phyloP scores from a whole-genome alignment of 2,329 filamentous ascomycete species.

The Paraconiothyrium brasiliense region DNA sequence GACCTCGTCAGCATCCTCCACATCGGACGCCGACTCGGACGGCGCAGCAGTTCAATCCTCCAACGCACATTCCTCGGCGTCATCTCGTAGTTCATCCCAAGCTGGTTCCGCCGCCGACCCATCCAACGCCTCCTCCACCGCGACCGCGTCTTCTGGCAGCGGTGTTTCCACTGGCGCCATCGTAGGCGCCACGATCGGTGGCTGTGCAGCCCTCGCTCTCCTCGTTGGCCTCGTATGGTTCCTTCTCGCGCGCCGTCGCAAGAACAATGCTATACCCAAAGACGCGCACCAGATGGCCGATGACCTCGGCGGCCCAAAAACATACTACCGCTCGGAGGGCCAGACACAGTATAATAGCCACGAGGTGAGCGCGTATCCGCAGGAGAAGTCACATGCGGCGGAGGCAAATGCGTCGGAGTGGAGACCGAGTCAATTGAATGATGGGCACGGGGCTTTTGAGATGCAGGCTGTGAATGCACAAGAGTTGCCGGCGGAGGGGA shows the following conservation, averaged over 20 bases:
- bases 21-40: slow-evolving; percentile 6
- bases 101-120: background rate
- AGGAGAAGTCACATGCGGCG: background rate
- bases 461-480: slow-evolving; percentile 12
- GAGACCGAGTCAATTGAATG: slow-evolving; percentile 5
- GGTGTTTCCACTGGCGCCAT: slow-evolving; percentile 30
- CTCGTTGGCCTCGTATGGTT: slow-evolving; percentile 27
- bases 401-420: too few relatives aligned
- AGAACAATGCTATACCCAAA: slow-evolving; percentile 13
- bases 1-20: slow-evolving; percentile 13
- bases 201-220: slow-evolving; percentile 27
- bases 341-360: background rate
- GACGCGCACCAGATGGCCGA: slow-evolving; percentile 21
- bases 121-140: background rate
- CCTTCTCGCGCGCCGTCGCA: slow-evolving; percentile 24
- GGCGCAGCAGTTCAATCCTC: slow-evolving; percentile 1
- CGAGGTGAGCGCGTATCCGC: slow-evolving; percentile 13
- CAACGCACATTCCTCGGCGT: background rate
- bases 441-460: slow-evolving; percentile 15
- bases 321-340: slow-evolving; percentile 1
- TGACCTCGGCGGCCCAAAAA: slow-evolving; percentile 14
- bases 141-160: slow-evolving; percentile 4
- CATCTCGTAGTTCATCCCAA: background rate
- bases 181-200: slow-evolving; percentile 33
- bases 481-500: background rate